A percentile compares a stretch with the other conserved stretches of the same genome.
Conservation (phyloP, 768 basidiomycete genomes). For the Leccinum incarnatum region DNA sequence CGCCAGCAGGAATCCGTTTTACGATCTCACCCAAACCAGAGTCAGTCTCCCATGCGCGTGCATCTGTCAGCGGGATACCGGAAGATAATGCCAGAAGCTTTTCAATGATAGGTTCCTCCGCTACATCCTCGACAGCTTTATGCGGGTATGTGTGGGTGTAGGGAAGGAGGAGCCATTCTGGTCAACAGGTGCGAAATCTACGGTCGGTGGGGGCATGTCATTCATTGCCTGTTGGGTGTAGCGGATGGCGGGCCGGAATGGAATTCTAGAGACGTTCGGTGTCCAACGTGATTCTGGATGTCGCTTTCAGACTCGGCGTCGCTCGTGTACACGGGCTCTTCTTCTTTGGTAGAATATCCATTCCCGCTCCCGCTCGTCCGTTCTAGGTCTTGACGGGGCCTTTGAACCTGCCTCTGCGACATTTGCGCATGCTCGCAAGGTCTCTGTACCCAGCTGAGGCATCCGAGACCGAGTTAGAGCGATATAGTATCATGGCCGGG, state of each 20-base stretch:
- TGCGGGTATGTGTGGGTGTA: constrained; percentile 3
- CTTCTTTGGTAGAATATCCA: constrained; percentile 23
- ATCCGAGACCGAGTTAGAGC: constrained; percentile 26
- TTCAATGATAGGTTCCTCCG: constrained; percentile 28
- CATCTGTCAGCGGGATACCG: constrained; percentile 21
- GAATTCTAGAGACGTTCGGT: not conserved
- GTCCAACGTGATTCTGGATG: not conserved
- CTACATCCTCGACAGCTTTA: not conserved
- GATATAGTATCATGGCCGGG: constrained; percentile 15
- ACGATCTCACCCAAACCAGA: constrained; percentile 28
- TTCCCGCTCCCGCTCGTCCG: constrained; percentile 26
- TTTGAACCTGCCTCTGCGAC: constrained; percentile 29
- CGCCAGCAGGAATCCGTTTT: constrained; percentile 22
- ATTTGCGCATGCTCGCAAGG: constrained; percentile 26
- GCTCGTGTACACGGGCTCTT: constrained; percentile 17
- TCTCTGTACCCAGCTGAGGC: constrained; percentile 24
- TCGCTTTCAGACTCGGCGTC: constrained; percentile 27
- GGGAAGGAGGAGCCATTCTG: constrained; percentile 16
- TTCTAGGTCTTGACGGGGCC: constrained; percentile 35
- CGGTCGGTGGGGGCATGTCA: not conserved
- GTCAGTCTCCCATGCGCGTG: constrained; percentile 33
- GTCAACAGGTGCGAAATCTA: not conserved
- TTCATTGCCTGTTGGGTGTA: not conserved
- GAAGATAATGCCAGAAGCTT: constrained; percentile 24
- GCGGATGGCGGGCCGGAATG: not conserved